phyloP scores from a whole-genome alignment of 2,329 filamentous ascomycete species.

The Aspergillus brasiliensis region DNA sequence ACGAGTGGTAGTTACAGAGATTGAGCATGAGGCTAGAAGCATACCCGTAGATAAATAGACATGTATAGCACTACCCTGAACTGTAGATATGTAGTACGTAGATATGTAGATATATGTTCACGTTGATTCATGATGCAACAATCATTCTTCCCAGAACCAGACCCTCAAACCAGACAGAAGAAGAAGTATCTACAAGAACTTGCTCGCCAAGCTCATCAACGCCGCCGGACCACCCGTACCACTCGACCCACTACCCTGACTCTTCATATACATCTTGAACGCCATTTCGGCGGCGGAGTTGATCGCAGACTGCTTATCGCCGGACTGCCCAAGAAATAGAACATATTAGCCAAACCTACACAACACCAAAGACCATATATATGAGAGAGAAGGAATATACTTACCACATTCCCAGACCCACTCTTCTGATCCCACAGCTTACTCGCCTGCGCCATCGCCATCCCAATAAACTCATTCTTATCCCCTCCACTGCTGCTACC shows the following conservation, averaged over 20 bases:
- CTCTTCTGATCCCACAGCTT: conserved; percentile 70
- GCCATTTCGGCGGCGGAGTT: conserved; percentile 82
- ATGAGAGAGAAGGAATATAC: conserved; percentile 29
- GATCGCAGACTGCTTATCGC: conserved; percentile 79
- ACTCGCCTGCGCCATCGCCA: conserved; percentile 85
- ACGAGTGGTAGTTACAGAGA: conserved; percentile 61
- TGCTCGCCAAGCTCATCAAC: conserved; percentile 61
- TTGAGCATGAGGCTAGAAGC: neutral
- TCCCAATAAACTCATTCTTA: conserved; percentile 78
- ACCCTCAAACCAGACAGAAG: neutral
- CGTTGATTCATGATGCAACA: neutral
- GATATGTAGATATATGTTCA: neutral
- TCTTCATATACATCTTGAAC: conserved; percentile 88
- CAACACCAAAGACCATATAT: conserved; percentile 11
- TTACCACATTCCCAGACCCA: conserved; percentile 56
- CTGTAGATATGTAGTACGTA: too few relatives aligned
- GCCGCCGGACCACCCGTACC: conserved; percentile 52
- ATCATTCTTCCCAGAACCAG: neutral
- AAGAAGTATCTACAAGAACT: conserved; percentile 52
- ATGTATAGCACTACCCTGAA: neutral
- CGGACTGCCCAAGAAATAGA: conserved; percentile 37
- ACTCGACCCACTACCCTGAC: conserved; percentile 58
- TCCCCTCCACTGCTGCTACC: conserved; percentile 44
- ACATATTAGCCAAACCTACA: neutral
- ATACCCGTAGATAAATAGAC: conserved; percentile 4